Conservation (phyloP, 2,329 filamentous ascomycete genomes). For the Camillea tinctor region DNA sequence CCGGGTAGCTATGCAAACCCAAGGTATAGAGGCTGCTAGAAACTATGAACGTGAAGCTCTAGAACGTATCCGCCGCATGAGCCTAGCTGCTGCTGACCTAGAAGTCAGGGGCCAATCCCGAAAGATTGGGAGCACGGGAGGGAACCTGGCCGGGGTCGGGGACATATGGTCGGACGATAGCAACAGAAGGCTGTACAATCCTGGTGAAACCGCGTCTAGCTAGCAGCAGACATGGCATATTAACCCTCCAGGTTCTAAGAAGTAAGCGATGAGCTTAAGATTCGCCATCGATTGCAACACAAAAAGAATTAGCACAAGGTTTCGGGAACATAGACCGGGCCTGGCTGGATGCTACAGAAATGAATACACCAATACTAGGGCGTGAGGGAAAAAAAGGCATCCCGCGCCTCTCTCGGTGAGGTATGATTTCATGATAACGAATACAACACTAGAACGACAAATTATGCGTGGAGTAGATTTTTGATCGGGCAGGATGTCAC, state of each 20-base stretch:
- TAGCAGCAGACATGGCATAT: conserved; percentile 5
- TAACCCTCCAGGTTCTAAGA: not conserved
- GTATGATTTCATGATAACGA: too few species aligned
- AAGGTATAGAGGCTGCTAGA: conserved; percentile 65
- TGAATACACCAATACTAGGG: not conserved
- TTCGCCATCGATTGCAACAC: not conserved
- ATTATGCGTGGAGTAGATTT: too few species aligned
- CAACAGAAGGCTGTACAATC: conserved; percentile 7
- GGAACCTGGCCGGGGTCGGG: conserved; percentile 19
- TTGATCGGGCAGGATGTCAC: too few species aligned
- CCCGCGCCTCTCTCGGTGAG: not conserved
- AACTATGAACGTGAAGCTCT: conserved; percentile 74
- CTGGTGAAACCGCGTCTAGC: conserved; percentile 8
- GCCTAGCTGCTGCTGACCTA: conserved; percentile 71
- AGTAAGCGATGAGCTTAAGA: not conserved
- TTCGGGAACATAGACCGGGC: not conserved
- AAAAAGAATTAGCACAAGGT: not conserved
- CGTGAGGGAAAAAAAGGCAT: not conserved
- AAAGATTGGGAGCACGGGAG: conserved; percentile 12
- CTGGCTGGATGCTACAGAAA: not conserved
- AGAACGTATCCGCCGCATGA: conserved; percentile 75
- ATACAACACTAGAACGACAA: too few species aligned
- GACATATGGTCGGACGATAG: conserved; percentile 26
- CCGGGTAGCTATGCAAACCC: conserved; percentile 67
- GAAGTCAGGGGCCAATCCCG: conserved; percentile 55